These are phyloP conservation scores for Ophiostoma piceae DNA, from an alignment of 2,329 filamentous ascomycete species.

Conservation along the genomic window DNA sequence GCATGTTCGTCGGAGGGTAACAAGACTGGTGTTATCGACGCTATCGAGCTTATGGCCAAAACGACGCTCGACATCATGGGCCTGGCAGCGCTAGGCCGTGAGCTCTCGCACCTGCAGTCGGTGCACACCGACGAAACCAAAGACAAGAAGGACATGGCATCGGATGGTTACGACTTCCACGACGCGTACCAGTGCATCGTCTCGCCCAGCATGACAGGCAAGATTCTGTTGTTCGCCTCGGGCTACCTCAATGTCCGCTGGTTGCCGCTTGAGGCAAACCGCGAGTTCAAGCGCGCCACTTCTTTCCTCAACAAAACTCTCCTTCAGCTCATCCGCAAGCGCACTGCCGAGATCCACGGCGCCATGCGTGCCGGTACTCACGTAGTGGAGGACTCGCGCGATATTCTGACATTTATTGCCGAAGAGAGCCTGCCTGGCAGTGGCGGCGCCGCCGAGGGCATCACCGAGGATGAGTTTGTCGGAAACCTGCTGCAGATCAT, in stretches of 20 bases:
- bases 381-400: slow-evolving; percentile 26
- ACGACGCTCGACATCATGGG: slow-evolving; percentile 36
- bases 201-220: slow-evolving; percentile 33
- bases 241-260: slow-evolving; percentile 30
- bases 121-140: slow-evolving; percentile 1
- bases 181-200: slow-evolving; percentile 34
- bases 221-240: slow-evolving; percentile 21
- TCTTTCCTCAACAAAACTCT: slow-evolving; percentile 30
- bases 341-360: slow-evolving; percentile 29
- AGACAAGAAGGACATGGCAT: not conserved
- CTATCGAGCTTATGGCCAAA: slow-evolving; percentile 30
- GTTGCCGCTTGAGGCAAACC: slow-evolving; percentile 32
- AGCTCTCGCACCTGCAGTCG: slow-evolving; percentile 32
- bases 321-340: slow-evolving; percentile 32
- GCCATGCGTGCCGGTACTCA: slow-evolving; percentile 27
- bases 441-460: slow-evolving; percentile 24
- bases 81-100: slow-evolving; percentile 35
- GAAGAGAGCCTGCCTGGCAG: slow-evolving; percentile 29
- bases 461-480: slow-evolving; percentile 29
- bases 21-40: slow-evolving; percentile 22
- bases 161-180: slow-evolving; percentile 28
- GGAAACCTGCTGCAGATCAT: slow-evolving; percentile 27
- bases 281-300: slow-evolving; percentile 31
- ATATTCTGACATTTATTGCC: slow-evolving; percentile 31
- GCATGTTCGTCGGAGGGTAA: slow-evolving; percentile 5